Evolutionary conservation across 2,329 filamentous ascomycete genomes (phyloP).

Genomic region (Madurella fahalii): DNA sequence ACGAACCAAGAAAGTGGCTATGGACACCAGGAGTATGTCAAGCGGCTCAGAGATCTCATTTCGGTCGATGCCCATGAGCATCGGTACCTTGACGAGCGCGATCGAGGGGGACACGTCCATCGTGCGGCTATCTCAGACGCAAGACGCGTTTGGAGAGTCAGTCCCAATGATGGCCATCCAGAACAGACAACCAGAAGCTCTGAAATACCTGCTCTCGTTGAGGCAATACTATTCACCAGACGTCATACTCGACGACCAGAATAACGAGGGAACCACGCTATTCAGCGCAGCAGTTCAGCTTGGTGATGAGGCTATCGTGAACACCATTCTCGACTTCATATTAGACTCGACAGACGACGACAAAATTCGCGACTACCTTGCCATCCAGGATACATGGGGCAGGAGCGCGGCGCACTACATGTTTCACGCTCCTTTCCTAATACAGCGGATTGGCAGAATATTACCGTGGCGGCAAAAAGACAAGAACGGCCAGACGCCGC

Average conservation of each 20-base stretch:
- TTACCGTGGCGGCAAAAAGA: conserved; percentile 89
- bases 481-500: conserved; percentile 94
- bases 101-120: conserved; percentile 85
- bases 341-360: conserved; percentile 47
- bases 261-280: conserved; percentile 85
- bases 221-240: conserved; percentile 69
- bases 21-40: conserved; percentile 86
- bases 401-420: conserved; percentile 93
- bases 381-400: conserved; percentile 75
- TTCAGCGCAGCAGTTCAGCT: conserved; percentile 87
- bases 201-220: conserved; percentile 76
- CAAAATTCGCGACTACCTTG: conserved; percentile 64
- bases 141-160: conserved; percentile 71
- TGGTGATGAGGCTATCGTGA: conserved; percentile 69
- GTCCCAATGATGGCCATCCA: conserved; percentile 84
- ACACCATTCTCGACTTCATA: conserved; percentile 70
- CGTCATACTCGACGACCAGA: conserved; percentile 74
- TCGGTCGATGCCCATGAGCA: conserved; percentile 72
- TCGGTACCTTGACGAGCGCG: conserved; percentile 67
- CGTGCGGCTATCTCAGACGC: conserved; percentile 69
- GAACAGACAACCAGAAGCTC: conserved; percentile 62
- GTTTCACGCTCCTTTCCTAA: conserved; percentile 82
- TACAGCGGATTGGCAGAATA: conserved; percentile 68
- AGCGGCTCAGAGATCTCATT: conserved; percentile 81
- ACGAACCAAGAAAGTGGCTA: conserved; percentile 73